A percentile compares a stretch with the other conserved stretches of the same genome.
Conservation (phyloP, 345 rosid genomes). For the Bruguiera parviflora region DNA sequence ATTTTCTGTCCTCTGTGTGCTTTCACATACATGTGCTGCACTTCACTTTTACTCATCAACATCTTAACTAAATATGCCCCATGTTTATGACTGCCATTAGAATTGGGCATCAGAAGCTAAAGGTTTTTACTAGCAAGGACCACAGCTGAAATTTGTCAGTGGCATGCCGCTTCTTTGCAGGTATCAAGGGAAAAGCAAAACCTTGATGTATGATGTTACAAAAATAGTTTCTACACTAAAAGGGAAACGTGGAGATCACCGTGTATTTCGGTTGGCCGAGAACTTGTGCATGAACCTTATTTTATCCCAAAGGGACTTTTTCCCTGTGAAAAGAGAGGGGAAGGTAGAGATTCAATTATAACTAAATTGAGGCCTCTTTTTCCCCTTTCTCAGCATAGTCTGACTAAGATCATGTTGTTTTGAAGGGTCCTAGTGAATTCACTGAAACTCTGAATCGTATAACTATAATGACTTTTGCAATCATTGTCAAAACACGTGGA, state of each 20-base stretch:
- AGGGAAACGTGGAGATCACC: constrained; percentile 97
- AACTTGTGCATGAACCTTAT: constrained; percentile 92
- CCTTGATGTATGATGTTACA: constrained; percentile 90
- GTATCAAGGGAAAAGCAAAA: constrained; percentile 90
- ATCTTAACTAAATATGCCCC: neutral
- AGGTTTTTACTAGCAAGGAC: constrained; percentile 8
- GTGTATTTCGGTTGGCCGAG: constrained; percentile 86
- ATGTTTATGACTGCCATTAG: constrained; percentile 1
- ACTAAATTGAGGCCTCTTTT: constrained; percentile 8
- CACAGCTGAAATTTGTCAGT: constrained; percentile 2
- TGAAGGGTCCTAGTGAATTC: constrained; percentile 96
- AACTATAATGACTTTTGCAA: constrained; percentile 84
- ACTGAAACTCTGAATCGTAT: constrained; percentile 92
- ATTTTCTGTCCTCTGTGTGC: neutral
- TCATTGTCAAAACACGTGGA: constrained; percentile 93
- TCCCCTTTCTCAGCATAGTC: constrained; percentile 15
- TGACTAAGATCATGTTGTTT: constrained; percentile 18
- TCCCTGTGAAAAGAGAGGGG: constrained; percentile 87
- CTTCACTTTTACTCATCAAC: neutral
- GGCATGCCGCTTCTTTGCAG: constrained; percentile 34
- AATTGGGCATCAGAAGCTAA: constrained; percentile 8
- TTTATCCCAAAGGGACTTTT: constrained; percentile 86
- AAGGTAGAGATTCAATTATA: constrained; percentile 47
- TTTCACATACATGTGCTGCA: constrained; percentile 1
- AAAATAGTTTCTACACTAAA: constrained; percentile 89